phyloP scores from a whole-genome alignment of 192 early-diverging fungal species.

The Backusella australiensis region DNA sequence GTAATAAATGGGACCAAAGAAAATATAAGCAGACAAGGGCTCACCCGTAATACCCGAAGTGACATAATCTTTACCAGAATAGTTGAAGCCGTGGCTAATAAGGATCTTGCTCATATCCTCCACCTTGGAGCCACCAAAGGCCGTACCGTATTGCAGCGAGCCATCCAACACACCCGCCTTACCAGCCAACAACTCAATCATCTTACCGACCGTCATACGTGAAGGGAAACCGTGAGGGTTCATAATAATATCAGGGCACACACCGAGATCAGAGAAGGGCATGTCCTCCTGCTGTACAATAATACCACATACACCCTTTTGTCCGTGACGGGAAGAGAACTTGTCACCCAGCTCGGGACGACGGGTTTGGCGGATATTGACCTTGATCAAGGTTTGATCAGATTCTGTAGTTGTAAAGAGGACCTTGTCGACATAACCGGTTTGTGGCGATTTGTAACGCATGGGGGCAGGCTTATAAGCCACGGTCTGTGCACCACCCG shows the following conservation, averaged over 20 bases:
- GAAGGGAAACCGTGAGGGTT: constrained; percentile 99
- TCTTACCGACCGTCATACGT: constrained; percentile 99
- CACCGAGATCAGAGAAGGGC: constrained; percentile 91
- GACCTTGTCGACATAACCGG: constrained; percentile 91
- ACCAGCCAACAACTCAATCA: constrained; percentile 96
- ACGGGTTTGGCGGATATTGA: constrained; percentile 86
- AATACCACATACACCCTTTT: constrained; percentile 96
- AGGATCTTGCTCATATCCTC: constrained; percentile 94
- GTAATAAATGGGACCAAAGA: constrained; percentile 96
- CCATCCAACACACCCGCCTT: constrained; percentile 94
- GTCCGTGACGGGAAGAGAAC: constrained; percentile 97
- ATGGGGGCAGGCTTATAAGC: constrained; percentile 71
- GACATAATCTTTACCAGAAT: constrained; percentile 96
- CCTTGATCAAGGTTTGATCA: constrained; percentile 91
- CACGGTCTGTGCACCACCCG: constrained; percentile 49
- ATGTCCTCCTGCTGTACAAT: constrained; percentile 98
- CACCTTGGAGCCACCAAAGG: constrained; percentile 93
- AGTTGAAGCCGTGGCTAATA: constrained; percentile 91
- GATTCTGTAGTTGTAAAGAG: constrained; percentile 90
- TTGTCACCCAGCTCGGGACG: constrained; percentile 97
- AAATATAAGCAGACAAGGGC: constrained; percentile 91
- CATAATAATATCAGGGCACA: constrained; percentile 97
- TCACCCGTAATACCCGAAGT: constrained; percentile 91
- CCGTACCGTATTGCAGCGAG: constrained; percentile 92
- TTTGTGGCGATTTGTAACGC: constrained; percentile 87